Evolutionary conservation across 2,329 filamentous ascomycete genomes (phyloP), one percentile per base, ranked within the genome.

Genomic region (Fusarium albosuccineum): DNA sequence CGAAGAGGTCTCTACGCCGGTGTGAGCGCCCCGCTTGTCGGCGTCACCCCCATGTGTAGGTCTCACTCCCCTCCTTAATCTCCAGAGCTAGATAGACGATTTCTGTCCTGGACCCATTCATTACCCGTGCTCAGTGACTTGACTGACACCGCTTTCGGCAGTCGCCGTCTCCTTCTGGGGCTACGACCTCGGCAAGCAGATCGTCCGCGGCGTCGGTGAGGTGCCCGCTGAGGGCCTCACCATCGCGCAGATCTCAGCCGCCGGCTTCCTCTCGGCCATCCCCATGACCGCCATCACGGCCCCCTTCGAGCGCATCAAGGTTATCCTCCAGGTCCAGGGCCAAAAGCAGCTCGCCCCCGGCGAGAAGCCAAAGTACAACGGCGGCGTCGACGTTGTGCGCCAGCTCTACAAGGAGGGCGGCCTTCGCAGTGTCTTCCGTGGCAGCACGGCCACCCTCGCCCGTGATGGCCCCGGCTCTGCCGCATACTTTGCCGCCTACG

Each of bases 241-340:
- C 61, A 94, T 97, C 75, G 91, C 85, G 42, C 96, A 99, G 80
- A 90, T 97, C 81, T 96, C 93, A 34, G 88, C 93, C 36, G 96
- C 96, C 13, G 96, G 96, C 68, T 97, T 97, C 88, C 97, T 99
- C 87, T 97, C 93, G 76, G 96, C 96, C 64, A 92, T 99, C 62
- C 96, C 96, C 75, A 97, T 97, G 93, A 99, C 96, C 5, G 82
- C 93, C 80, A 97, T 99, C 83, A 98, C 96, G n/a, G 96, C 96
- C 5, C 96, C 96, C 64, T 98, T 99, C 78, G 96, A 99, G 86
- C 95, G 96, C 75, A 94, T 99, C 73, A 99, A 99, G 82, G 95
- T 99, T 57, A 94, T 99, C 67, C 90, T 99, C 1, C 96, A 99
- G 80, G 97, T 98, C 71, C 96, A 98, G 82, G 94, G 94, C 75